Conservation (phyloP, 2,329 filamentous ascomycete genomes). For the Graphilbum ipis-grandicollis region DNA sequence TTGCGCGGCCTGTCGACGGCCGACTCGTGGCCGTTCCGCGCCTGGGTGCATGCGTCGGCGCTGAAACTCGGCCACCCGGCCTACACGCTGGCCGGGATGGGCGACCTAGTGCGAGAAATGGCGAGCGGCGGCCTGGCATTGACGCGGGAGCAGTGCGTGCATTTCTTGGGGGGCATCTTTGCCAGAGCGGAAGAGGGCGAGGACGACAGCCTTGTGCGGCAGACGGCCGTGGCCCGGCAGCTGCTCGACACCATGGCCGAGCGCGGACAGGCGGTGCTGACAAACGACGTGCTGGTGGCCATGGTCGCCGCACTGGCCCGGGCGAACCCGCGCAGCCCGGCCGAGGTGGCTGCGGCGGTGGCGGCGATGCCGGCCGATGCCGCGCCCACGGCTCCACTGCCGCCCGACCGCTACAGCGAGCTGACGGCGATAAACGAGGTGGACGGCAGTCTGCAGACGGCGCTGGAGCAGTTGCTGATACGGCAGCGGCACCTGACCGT, state of each 20-base stretch:
- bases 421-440: background rate
- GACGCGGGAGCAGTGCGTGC: constrained; percentile 17
- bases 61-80: constrained; percentile 7
- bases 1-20: constrained; percentile 12
- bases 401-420: background rate
- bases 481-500: constrained; percentile 16
- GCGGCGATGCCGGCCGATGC: too few relatives aligned
- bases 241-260: constrained; percentile 27
- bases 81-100: constrained; percentile 8
- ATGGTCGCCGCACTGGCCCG: constrained; percentile 25
- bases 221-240: constrained; percentile 22
- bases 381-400: background rate
- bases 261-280: constrained; percentile 24
- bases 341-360: background rate
- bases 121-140: constrained; percentile 19
- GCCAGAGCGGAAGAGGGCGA: constrained; percentile 2
- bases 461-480: constrained; percentile 29
- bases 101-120: constrained; percentile 20
- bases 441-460: constrained; percentile 19
- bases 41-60: constrained; percentile 14
- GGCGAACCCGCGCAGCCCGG: constrained; percentile 10
- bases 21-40: constrained; percentile 17
- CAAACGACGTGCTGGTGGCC: constrained; percentile 28
- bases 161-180: constrained; percentile 23
- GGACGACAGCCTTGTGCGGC: constrained; percentile 9